Evolutionary conservation across 78 protist genomes (phyloP).

Genomic region (Pigoraptor vietnamica): DNA sequence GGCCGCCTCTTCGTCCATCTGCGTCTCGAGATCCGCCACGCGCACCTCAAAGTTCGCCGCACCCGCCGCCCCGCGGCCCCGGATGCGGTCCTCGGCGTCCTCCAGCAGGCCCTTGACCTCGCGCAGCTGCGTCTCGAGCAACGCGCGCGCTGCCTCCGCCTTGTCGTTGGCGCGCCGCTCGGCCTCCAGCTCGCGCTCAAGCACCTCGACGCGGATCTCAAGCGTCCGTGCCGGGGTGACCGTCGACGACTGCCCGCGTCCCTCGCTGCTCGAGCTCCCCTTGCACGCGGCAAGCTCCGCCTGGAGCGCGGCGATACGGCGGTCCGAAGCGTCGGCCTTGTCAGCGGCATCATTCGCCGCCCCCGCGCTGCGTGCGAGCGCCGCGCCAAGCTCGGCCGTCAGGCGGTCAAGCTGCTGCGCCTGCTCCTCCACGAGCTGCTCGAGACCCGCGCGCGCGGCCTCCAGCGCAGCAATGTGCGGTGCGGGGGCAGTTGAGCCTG

Average conservation of each 20-base stretch:
- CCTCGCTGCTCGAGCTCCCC: neutral
- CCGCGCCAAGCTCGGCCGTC: neutral
- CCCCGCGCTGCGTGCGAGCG: neutral
- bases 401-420: neutral
- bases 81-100: neutral
- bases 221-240: no score
- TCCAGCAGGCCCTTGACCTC: neutral
- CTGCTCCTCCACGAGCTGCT: neutral
- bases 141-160: neutral
- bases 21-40: neutral
- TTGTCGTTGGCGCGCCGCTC: neutral
- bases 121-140: neutral
- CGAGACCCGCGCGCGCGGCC: neutral
- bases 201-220: neutral
- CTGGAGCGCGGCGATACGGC: neutral
- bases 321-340: neutral
- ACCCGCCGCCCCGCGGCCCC: neutral
- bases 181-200: neutral
- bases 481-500: neutral
- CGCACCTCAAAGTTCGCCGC: neutral
- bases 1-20: neutral
- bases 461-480: neutral
- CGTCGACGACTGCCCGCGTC: neutral
- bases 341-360: neutral
- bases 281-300: neutral